Base-by-base conservation (phyloP, 1,284 basidiomycete genomes). In the Moniliophthora roreri region DNA sequence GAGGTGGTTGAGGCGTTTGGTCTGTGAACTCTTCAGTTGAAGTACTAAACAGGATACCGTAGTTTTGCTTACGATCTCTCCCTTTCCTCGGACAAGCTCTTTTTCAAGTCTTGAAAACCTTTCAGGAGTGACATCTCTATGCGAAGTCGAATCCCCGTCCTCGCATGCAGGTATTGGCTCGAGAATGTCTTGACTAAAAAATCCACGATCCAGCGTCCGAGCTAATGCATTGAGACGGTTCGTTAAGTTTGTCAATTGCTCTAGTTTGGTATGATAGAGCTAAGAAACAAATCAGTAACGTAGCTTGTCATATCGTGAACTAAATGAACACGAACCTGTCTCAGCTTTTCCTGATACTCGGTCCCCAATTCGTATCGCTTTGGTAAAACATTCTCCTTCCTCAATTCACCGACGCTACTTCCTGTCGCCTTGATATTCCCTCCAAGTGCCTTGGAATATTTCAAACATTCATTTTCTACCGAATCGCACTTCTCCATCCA, bases 221-320 rank as follows among this genome's bases (percentile, higher is more conserved):
- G 82, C 71, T 7, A 91, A 73, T 0, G 74, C 62, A 40, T 70
- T 74, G 36, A 93, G 67, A 35, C 87, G 84, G 63, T 80, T 82
- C 37, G 78, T 83, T 49, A 91, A 66, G 4, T 84, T 82, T 48
- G 76, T 76, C 18, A 90, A 67, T 59, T 91, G 89, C 60, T 92
- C 89, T 9, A 89, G 76, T 63, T 91, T 91, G 4, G 86, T 84
- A 62, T 90, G 85, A 62, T 91, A 91, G 42, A 88, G 66, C 86
- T 89, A 41, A 32, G 11, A 35, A 24, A 40, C 11, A 15, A 44
- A 45, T 32, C 37, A 42, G 36, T 23, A 15, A n/a, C 20, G 4
- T 5, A 34, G 18, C 26, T 3, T 24, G n/a, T 23, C 15, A 49
- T 26, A 54, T 48, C 45, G 49, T 9, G 2, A 40, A 13, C 50